These are phyloP conservation scores for Metschnikowia anglica DNA, from an alignment of 805 yeast species.

Conservation along the genomic window DNA sequence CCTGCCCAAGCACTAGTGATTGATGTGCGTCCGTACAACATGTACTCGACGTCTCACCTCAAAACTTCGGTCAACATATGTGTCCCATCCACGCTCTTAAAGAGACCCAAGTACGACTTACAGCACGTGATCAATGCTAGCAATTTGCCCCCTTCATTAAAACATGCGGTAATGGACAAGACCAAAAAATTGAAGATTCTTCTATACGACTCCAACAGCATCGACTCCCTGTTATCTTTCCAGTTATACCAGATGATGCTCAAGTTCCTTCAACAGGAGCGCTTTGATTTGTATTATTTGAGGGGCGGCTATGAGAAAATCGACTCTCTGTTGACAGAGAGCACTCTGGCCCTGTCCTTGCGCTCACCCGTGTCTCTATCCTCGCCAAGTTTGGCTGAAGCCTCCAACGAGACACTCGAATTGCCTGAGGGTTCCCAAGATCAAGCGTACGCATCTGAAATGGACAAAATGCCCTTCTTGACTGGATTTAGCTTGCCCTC, in stretches of 20 bases:
- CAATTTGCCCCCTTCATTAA: conserved; percentile 24
- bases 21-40: conserved; percentile 43
- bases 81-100: conserved; percentile 45
- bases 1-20: conserved; percentile 21
- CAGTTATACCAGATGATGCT: conserved; percentile 35
- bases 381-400: conserved; percentile 11
- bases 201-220: conserved; percentile 36
- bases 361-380: conserved; percentile 15
- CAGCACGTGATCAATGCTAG: conserved; percentile 33
- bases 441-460: neutral
- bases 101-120: conserved; percentile 36
- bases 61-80: conserved; percentile 38
- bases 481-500: conserved; percentile 46
- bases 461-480: conserved; percentile 22
- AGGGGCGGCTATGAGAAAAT: conserved; percentile 30
- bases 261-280: conserved; percentile 28
- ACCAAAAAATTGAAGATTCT: conserved; percentile 24
- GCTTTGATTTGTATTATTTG: conserved; percentile 24
- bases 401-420: conserved; percentile 2
- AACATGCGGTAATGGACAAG: conserved; percentile 21
- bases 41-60: conserved; percentile 32
- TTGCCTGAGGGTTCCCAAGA: neutral
- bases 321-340: conserved; percentile 12
- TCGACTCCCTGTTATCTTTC: conserved; percentile 21
- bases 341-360: conserved; percentile 11